Base-by-base conservation (phyloP, 164 flowering plant species). In the Magnolia kwangsiensis region DNA sequence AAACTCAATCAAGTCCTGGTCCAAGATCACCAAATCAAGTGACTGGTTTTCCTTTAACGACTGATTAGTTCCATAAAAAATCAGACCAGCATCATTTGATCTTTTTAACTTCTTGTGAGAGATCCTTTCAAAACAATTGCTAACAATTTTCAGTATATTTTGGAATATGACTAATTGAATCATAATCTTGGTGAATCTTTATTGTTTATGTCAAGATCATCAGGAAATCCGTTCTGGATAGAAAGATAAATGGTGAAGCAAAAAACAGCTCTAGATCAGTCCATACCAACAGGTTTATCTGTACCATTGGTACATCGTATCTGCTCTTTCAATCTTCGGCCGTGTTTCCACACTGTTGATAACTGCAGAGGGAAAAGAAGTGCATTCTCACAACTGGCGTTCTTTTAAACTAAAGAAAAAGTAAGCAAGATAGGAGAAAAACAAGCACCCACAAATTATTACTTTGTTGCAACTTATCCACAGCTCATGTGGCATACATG, bases 321-420 rank as follows among this genome's bases (percentile, higher is more conserved):
- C 78, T 80, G 85, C 75, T 81, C 87, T 82, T 84, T 88, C 71
- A 67, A 68, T 81, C 86, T 89, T 73, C 86, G 83, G 63, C 78
- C 81, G 78, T 85, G 82, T 77, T 80, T 90, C 98, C 98, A 94
- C 6, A 92, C 82, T 71, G 88, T 79, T 14, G 91, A 83, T 74
- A 94, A 75, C 98, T 94, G 79, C 88, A 87, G 81, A 58, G 75
- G 29, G 59, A 81, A 58, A 51, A 67, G n/a, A 65, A 63, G 67
- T 66, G 27, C 21, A 20, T 63, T 23, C 64, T 50, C 29, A 51
- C 4, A 29, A 13, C 51, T 37, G 45, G 45, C 5, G 45, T 37
- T 37, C 45, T 37, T 37, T 37, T 37, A 37, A 3, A 69, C 27
- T 27, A 61, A 21, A 8, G 16, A 63, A 50, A 37, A 45, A 31